Percentiles rank a stretch among this genome's conserved stretches.
Conservation (phyloP, 2,329 filamentous ascomycete species). For the Blastomyces parvus region DNA sequence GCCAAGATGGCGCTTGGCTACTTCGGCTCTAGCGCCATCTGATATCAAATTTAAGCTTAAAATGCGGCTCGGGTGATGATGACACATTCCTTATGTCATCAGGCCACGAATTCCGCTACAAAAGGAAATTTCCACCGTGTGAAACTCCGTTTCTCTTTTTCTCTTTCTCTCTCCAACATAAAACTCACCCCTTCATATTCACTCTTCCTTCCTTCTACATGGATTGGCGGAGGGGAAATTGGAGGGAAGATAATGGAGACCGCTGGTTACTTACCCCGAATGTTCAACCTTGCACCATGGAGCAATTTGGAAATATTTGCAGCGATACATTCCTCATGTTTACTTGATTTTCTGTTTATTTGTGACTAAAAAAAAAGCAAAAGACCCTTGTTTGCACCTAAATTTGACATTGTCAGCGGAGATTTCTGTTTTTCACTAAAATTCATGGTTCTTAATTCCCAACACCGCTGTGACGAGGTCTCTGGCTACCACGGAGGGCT, state of each 20-base stretch:
- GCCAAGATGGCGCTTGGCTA: neutral
- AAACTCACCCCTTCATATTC: slow-evolving; percentile 41
- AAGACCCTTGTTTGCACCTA: neutral
- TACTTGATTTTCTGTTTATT: neutral
- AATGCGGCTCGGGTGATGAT: neutral
- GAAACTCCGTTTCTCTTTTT: slow-evolving; percentile 17
- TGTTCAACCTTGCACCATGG: slow-evolving; percentile 31
- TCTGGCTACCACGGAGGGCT: slow-evolving; percentile 46
- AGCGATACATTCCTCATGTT: slow-evolving; percentile 31
- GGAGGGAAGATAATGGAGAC: slow-evolving; percentile 32
- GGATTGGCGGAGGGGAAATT: slow-evolving; percentile 40
- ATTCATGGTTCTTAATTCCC: slow-evolving; percentile 21
- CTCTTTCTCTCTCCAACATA: slow-evolving; percentile 29
- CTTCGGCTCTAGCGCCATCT: neutral
- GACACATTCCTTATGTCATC: neutral
- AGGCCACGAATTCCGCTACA: slow-evolving; percentile 13
- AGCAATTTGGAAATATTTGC: slow-evolving; percentile 40
- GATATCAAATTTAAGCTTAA: slow-evolving; percentile 2
- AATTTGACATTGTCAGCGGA: neutral
- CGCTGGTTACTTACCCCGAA: slow-evolving; percentile 39
- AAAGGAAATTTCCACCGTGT: slow-evolving; percentile 21
- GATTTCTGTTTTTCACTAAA: neutral
- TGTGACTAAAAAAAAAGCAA: neutral
- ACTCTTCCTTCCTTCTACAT: slow-evolving; percentile 34
- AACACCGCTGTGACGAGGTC: slow-evolving; percentile 51